Evolutionary conservation across 768 basidiomycete species (phyloP).

Genomic region (Hericium alpestre): DNA sequence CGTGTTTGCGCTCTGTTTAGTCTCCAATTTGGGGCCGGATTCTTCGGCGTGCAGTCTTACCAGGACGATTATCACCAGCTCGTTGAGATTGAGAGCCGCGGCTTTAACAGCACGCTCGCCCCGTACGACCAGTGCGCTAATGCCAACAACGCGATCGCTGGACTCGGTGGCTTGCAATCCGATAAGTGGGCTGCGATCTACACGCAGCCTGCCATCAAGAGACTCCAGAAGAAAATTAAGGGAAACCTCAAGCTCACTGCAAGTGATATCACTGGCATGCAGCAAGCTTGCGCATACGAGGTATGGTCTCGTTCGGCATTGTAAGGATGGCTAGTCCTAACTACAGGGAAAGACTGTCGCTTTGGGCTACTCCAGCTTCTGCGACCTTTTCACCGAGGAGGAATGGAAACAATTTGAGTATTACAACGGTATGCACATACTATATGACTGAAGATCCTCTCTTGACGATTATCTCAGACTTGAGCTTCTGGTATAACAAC

Average conservation of each 20-base stretch:
- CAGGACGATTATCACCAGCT: constrained; percentile 33
- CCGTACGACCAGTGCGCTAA: constrained; percentile 28
- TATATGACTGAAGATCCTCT: not conserved
- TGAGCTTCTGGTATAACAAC: constrained; percentile 25
- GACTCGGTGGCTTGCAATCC: constrained; percentile 17
- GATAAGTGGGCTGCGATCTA: constrained; percentile 30
- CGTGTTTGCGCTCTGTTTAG: constrained; percentile 2
- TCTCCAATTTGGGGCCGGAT: constrained; percentile 40
- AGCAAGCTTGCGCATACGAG: constrained; percentile 31
- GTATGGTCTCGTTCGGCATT: constrained; percentile 2
- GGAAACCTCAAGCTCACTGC: constrained; percentile 21
- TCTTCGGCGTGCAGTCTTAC: constrained; percentile 34
- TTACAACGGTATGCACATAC: constrained; percentile 18
- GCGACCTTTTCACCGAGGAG: constrained; percentile 36
- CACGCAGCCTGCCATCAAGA: constrained; percentile 25
- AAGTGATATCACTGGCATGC: constrained; percentile 24
- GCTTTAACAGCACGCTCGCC: constrained; percentile 38
- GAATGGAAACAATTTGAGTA: constrained; percentile 45
- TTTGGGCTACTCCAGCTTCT: constrained; percentile 38
- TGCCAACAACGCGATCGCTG: constrained; percentile 16
- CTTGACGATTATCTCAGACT: constrained; percentile 1
- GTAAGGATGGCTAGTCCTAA: too few species aligned
- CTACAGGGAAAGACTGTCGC: constrained; percentile 29
- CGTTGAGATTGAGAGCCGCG: constrained; percentile 33
- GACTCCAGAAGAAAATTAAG: constrained; percentile 23